A percentile compares a stretch with the other conserved stretches of the same genome.
phyloP scores from a whole-genome alignment of 345 rosid genomes.

The Excoecaria agallocha region DNA sequence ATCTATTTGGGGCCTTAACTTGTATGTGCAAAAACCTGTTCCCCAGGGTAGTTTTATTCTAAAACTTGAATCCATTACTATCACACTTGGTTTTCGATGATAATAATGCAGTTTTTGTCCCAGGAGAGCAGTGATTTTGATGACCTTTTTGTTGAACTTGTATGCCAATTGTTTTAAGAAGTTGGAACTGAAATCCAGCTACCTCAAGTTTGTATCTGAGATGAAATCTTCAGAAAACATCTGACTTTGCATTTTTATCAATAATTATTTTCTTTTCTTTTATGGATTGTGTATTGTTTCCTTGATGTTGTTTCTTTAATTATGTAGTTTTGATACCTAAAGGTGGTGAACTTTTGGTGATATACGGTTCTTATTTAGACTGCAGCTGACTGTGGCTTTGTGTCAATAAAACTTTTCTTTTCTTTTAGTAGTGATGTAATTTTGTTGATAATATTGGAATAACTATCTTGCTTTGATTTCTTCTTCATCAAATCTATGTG shows the following conservation, averaged over 20 bases:
- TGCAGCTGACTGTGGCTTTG: not conserved
- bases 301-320: not conserved
- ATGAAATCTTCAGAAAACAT: not conserved
- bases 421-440: not conserved
- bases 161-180: too few relatives aligned
- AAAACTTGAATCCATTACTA: too few relatives aligned
- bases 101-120: not conserved
- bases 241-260: not conserved
- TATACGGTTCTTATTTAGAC: not conserved
- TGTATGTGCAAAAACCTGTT: not conserved
- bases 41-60: too few relatives aligned
- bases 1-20: not conserved
- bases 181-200: too few relatives aligned
- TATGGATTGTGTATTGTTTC: not conserved
- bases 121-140: too few relatives aligned
- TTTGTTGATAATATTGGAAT: not conserved
- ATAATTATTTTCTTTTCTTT: not conserved
- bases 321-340: not conserved
- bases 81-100: not conserved
- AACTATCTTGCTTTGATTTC: slow-evolving; percentile 3
- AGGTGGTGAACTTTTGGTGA: not conserved
- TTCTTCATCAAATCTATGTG: not conserved
- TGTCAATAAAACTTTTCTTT: not conserved
- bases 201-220: too few relatives aligned
- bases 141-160: too few relatives aligned